Evolutionary conservation across 176 grass and related monocot species (phyloP).

Genomic region (Luzula sylvatica): DNA sequence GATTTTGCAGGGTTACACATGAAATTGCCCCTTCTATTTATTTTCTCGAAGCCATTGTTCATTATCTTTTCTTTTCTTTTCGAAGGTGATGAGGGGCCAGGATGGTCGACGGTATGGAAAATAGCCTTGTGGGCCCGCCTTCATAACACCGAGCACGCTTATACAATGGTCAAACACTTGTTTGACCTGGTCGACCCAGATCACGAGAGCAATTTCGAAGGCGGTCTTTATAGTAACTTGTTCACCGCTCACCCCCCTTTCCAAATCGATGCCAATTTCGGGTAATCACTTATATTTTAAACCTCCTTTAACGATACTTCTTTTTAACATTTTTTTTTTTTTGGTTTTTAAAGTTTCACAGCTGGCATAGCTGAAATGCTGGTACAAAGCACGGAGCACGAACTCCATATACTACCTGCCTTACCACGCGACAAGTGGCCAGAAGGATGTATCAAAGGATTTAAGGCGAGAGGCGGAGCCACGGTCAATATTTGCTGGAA

Average conservation of each 20-base stretch:
- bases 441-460: slow-evolving; percentile 54
- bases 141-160: slow-evolving; percentile 72
- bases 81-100: slow-evolving; percentile 72
- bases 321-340: background rate
- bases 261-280: slow-evolving; percentile 96
- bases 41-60: too few species aligned
- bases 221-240: slow-evolving; percentile 95
- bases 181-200: slow-evolving; percentile 74
- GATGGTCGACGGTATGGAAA: slow-evolving; percentile 96
- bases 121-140: slow-evolving; percentile 82
- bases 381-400: slow-evolving; percentile 53
- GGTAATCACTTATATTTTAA: slow-evolving; percentile 34
- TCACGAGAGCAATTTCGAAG: slow-evolving; percentile 52
- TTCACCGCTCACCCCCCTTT: slow-evolving; percentile 93
- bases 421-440: slow-evolving; percentile 66
- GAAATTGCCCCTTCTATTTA: too few species aligned
- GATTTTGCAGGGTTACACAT: too few species aligned
- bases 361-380: slow-evolving; percentile 84
- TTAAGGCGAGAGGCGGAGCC: slow-evolving; percentile 58
- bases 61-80: slow-evolving; percentile 4
- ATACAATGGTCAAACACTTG: slow-evolving; percentile 70
- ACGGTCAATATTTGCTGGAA: slow-evolving; percentile 75
- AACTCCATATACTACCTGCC: slow-evolving; percentile 70
- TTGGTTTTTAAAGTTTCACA: slow-evolving; percentile 42
- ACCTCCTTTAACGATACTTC: background rate